Percentiles rank a stretch among this genome's conserved stretches.
Conservation (phyloP, 106 monocot species). For the Apostasia ramifera region DNA sequence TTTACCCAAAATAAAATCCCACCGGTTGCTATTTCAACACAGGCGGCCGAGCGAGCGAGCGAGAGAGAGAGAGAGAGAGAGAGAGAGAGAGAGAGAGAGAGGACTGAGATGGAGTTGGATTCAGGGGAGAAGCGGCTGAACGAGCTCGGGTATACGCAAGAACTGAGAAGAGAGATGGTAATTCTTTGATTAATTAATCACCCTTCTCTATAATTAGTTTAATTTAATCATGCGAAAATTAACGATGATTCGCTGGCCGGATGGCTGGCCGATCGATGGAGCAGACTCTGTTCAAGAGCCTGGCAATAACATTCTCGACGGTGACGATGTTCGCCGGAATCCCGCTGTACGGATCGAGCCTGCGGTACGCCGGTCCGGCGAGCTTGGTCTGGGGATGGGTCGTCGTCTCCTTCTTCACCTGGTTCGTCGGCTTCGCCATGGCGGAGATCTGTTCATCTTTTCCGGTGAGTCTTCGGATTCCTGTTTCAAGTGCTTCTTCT, state of each 20-base stretch:
- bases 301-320: slow-evolving; percentile 85
- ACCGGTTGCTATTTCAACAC: no score
- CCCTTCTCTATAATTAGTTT: no score
- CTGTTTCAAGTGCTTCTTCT: no score
- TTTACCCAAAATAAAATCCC: no score
- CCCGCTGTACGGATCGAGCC: slow-evolving; percentile 66
- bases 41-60: no score
- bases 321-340: slow-evolving; percentile 83
- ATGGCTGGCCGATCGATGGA: not conserved
- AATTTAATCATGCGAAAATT: not conserved
- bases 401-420: slow-evolving; percentile 77
- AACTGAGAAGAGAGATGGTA: slow-evolving; percentile 77
- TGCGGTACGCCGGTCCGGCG: slow-evolving; percentile 65
- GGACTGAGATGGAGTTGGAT: slow-evolving; percentile 29
- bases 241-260: not conserved
- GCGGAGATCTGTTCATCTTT: slow-evolving; percentile 91
- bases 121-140: slow-evolving; percentile 81
- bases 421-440: slow-evolving; percentile 77
- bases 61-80: not conserved
- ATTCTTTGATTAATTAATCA: not conserved
- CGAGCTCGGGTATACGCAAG: slow-evolving; percentile 88
- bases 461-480: slow-evolving; percentile 26
- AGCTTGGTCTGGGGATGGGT: slow-evolving; percentile 81
- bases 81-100: slow-evolving; percentile 5
- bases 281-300: slow-evolving; percentile 29